phyloP scores from a whole-genome alignment of 2,329 filamentous ascomycete genomes.

The Calonectria fujianensis region DNA sequence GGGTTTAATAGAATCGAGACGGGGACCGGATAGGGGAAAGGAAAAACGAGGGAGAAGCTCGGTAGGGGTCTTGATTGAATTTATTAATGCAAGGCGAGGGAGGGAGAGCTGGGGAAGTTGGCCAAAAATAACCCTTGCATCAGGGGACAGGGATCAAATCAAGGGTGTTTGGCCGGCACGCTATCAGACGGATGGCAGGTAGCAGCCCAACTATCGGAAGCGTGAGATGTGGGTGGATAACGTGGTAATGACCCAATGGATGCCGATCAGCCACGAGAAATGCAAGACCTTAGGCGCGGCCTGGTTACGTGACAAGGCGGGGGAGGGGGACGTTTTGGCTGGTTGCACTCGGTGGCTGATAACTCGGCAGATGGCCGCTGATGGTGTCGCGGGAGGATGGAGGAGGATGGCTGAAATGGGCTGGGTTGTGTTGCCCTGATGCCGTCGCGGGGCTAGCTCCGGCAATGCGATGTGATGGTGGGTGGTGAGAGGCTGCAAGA shows the following conservation, averaged over 20 bases:
- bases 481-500: not conserved
- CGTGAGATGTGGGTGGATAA: slow-evolving; percentile 34
- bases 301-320: slow-evolving; percentile 49
- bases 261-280: slow-evolving; percentile 39
- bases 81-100: slow-evolving; percentile 40
- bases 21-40: slow-evolving; percentile 7
- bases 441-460: not conserved
- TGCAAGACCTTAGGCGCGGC: slow-evolving; percentile 27
- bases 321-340: slow-evolving; percentile 35
- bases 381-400: not conserved
- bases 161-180: slow-evolving; percentile 22
- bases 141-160: slow-evolving; percentile 27
- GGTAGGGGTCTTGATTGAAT: slow-evolving; percentile 24
- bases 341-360: slow-evolving; percentile 28
- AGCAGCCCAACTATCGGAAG: slow-evolving; percentile 36
- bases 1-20: slow-evolving; percentile 32
- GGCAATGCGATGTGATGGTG: not conserved
- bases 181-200: slow-evolving; percentile 48
- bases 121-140: slow-evolving; percentile 50
- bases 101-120: slow-evolving; percentile 39
- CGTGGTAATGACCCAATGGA: slow-evolving; percentile 36
- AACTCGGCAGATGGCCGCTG: not conserved
- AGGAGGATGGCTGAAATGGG: not conserved
- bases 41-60: not conserved
- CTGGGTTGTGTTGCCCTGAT: not conserved